Base-by-base conservation (phyloP, 2,329 filamentous ascomycete species). In the Paraphaeosphaeria minitans region DNA sequence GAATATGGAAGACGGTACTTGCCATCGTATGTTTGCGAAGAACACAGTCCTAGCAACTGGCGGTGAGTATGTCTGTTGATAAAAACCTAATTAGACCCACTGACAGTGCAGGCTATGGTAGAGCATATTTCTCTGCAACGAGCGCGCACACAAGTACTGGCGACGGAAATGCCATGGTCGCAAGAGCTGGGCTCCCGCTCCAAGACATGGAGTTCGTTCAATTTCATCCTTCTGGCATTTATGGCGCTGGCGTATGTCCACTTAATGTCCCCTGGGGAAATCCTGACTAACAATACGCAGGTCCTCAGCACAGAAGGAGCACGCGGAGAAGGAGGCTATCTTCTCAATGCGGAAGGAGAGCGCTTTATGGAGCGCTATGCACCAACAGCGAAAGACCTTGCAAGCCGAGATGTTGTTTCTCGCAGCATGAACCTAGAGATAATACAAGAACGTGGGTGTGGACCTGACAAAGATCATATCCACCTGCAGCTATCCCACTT, bases 191-290 rank as follows among this genome's bases (percentile, higher is more conserved):
- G 9, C 67, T 83, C 4, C 80, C 81, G 1, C 77, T 82, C 46
- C 80, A 82, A 62, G 81, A 82, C 61, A 79, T 83, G 73, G 81
- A 83, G 58, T 83, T 83, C 58, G 80, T 83, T 2, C 81, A 83
- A 57, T 83, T 83, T 55, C 81, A 83, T 61, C 81, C 80, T 1
- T 79, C 79, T 37, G 81, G 81, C 5, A 83, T 83, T 41, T 83
- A 83, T 58, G 81, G 81, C 27, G 81, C 81, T 24, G 81, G 80
- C 14, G 80, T 81, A 53, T 0, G 66, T 64, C 4, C 33, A 10
- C 8, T 29, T 13, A 4, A 29, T 50, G 35, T 7, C 39, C 16
- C 19, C 9, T 12, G 3, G 16, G 3, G 13, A 13, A 12, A 37
- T 13, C 10, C 39, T 16, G 21, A 19, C 51, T 58, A 33, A 58